Evolutionary conservation across 2,329 filamentous ascomycete genomes (phyloP).

Genomic region (Claviceps spartinae): DNA sequence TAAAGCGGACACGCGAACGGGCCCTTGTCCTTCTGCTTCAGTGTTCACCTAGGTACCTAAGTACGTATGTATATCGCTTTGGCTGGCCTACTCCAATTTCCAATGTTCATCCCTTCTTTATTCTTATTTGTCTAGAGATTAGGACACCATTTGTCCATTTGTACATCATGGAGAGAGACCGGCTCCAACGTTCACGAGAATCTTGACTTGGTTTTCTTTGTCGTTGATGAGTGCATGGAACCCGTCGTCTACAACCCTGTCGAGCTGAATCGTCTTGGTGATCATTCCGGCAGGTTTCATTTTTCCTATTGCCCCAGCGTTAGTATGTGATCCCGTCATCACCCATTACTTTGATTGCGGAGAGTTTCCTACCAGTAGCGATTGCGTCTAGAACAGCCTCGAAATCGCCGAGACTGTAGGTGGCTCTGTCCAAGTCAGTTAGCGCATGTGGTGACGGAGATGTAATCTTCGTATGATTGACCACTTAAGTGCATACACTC

Average conservation of each 20-base stretch:
- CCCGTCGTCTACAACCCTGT: conserved; percentile 42
- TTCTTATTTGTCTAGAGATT: neutral
- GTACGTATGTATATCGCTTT: neutral
- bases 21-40: too few relatives aligned
- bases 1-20: too few relatives aligned
- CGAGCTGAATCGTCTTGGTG: conserved; percentile 41
- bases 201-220: conserved; percentile 50
- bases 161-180: neutral
- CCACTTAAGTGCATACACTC: conserved; percentile 8
- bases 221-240: conserved; percentile 43
- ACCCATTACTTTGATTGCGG: too few relatives aligned
- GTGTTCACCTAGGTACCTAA: too few relatives aligned
- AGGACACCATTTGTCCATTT: neutral
- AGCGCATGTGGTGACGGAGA: conserved; percentile 22
- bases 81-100: neutral
- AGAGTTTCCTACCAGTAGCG: conserved; percentile 7
- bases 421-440: conserved; percentile 26
- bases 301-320: conserved; percentile 19
- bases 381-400: conserved; percentile 42
- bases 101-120: neutral
- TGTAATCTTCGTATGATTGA: neutral
- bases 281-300: conserved; percentile 46
- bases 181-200: conserved; percentile 34
- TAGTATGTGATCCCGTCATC: neutral
- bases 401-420: conserved; percentile 29